These are phyloP conservation scores for Arctium minus DNA, from an alignment of 129 eudicot species.

Conservation along the genomic window DNA sequence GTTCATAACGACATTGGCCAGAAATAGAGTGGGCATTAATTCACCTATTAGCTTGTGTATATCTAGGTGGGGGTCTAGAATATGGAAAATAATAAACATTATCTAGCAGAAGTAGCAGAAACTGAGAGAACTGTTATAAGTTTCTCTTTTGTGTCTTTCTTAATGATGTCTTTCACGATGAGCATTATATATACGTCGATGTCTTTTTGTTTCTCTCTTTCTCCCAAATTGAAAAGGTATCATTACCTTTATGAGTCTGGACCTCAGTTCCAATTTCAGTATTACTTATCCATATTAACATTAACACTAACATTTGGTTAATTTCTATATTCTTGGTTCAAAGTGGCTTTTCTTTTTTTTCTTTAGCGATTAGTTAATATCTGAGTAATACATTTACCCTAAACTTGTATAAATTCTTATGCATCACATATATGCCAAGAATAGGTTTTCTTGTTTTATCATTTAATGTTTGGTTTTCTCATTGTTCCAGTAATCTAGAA, in stretches of 20 bases:
- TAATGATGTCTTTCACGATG: neutral
- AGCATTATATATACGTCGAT: neutral
- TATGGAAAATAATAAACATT: neutral
- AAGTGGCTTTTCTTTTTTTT: neutral
- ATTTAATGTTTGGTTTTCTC: neutral
- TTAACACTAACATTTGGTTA: neutral
- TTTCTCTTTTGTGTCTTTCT: neutral
- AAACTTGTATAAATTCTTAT: neutral
- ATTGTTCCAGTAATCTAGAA: neutral
- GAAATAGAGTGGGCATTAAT: neutral
- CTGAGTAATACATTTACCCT: neutral
- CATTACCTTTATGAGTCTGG: neutral
- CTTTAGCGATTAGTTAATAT: neutral
- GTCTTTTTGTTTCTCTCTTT: neutral
- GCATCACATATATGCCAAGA: neutral
- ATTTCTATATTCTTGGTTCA: neutral
- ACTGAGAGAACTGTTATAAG: neutral
- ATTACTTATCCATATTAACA: neutral
- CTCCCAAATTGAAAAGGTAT: neutral
- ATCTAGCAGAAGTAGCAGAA: neutral
- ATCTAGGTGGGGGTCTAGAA: neutral
- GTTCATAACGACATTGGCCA: neutral
- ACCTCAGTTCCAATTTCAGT: neutral
- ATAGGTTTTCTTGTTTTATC: neutral
- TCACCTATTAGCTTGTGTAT: neutral